These are phyloP conservation scores for Lablab purpureus DNA, from an alignment of 306 rosid genomes.

Conservation along the genomic window DNA sequence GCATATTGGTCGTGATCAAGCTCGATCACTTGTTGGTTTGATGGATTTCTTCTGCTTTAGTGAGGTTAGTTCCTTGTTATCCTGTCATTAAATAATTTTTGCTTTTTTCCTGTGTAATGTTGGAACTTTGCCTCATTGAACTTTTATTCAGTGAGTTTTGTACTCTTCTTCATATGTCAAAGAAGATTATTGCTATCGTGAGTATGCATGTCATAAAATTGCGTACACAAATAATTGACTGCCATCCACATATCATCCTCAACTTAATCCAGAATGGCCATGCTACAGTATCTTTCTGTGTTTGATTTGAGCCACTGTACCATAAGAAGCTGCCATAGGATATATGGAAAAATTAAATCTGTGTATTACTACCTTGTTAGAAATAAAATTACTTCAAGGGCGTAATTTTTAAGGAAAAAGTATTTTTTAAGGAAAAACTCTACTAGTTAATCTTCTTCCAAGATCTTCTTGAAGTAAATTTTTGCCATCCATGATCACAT, in stretches of 20 bases:
- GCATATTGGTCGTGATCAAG: slow-evolving; percentile 94
- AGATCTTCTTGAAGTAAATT: too few relatives aligned
- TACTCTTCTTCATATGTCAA: slow-evolving; percentile 11
- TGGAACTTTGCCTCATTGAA: slow-evolving; percentile 21
- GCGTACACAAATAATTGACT: slow-evolving; percentile 14
- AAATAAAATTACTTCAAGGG: not conserved
- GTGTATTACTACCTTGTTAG: not conserved
- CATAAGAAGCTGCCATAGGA: too few relatives aligned
- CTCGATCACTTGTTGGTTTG: slow-evolving; percentile 82
- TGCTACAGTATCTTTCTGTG: slow-evolving; percentile 20
- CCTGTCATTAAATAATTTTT: slow-evolving; percentile 17
- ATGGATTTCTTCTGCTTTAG: slow-evolving; percentile 99
- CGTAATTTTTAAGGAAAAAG: not conserved
- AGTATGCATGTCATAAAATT: slow-evolving; percentile 23
- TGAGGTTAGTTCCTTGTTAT: slow-evolving; percentile 69
- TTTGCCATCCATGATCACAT: too few relatives aligned
- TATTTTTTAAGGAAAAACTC: not conserved
- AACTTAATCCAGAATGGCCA: slow-evolving; percentile 16
- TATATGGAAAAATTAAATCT: not conserved
- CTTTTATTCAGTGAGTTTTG: slow-evolving; percentile 27
- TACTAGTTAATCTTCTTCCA: too few relatives aligned
- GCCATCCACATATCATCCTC: slow-evolving; percentile 14
- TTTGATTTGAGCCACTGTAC: not conserved
- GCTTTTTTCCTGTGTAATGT: slow-evolving; percentile 15
- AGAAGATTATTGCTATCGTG: slow-evolving; percentile 33